Conservation (phyloP, 208 protist species). For the Trypanosoma lewisi region DNA sequence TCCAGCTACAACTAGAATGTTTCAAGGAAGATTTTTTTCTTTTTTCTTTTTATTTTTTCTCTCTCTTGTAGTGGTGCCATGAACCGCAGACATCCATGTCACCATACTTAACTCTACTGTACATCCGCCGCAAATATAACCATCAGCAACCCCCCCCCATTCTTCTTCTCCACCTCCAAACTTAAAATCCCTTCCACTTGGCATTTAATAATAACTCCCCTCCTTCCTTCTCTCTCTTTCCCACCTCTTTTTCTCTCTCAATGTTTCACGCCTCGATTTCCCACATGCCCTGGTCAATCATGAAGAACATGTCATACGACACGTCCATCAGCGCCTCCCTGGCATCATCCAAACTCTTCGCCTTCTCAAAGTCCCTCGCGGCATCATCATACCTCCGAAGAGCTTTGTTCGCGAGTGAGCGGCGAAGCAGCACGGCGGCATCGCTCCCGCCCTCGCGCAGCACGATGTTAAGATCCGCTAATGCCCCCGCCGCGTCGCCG, state of each 20-base stretch:
- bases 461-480: slow-evolving; percentile 81
- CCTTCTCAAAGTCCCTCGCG: slow-evolving; percentile 83
- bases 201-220: background rate
- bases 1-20: background rate
- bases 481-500: slow-evolving; percentile 41
- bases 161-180: background rate
- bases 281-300: slow-evolving; percentile 17
- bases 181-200: too few species aligned
- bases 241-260: background rate
- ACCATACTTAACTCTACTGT: background rate
- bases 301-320: slow-evolving; percentile 25
- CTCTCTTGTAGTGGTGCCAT: too few species aligned
- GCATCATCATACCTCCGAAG: slow-evolving; percentile 68
- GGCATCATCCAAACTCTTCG: slow-evolving; percentile 31
- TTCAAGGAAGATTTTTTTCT: background rate
- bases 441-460: slow-evolving; percentile 56
- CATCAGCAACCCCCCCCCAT: background rate
- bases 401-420: slow-evolving; percentile 83
- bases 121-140: background rate
- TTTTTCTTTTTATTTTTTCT: too few species aligned
- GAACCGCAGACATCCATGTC: background rate
- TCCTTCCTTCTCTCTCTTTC: background rate
- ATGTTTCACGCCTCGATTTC: background rate
- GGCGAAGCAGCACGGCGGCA: slow-evolving; percentile 74
- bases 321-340: slow-evolving; percentile 5